Percentiles rank a stretch among this genome's conserved stretches.
Evolutionary conservation across 176 grass and related monocot species (phyloP).

Genomic region (Aechmea fasciata): DNA sequence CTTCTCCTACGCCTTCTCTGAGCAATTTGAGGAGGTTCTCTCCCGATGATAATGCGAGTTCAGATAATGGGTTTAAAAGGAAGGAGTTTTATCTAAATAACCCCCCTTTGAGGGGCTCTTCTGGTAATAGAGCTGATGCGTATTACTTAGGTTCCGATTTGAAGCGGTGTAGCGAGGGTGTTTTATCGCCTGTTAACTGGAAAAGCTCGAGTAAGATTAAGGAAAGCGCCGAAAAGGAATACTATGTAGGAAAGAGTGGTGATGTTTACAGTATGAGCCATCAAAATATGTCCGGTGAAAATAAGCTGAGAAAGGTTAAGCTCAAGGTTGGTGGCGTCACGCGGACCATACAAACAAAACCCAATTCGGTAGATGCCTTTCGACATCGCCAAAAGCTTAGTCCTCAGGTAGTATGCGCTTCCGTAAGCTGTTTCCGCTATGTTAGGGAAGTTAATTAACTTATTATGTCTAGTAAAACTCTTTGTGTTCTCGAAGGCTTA

Average conservation of each 20-base stretch:
- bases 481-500: background rate
- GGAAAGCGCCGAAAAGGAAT: conserved; percentile 25
- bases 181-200: conserved; percentile 18
- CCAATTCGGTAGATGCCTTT: conserved; percentile 27
- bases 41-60: conserved; percentile 31
- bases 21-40: conserved; percentile 26
- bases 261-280: conserved; percentile 6
- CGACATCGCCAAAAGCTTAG: conserved; percentile 27
- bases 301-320: conserved; percentile 52
- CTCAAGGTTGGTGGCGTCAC: conserved; percentile 59
- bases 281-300: conserved; percentile 9
- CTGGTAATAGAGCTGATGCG: conserved; percentile 10
- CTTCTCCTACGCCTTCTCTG: conserved; percentile 25
- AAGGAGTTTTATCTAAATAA: conserved; percentile 41
- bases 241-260: background rate
- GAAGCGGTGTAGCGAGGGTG: conserved; percentile 27
- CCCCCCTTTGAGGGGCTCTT: conserved; percentile 13
- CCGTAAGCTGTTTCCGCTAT: background rate
- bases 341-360: conserved; percentile 23
- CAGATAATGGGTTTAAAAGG: conserved; percentile 19
- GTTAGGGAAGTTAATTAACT: background rate
- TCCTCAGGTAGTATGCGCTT: conserved; percentile 16
- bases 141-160: conserved; percentile 3
- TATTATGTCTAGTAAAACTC: conserved; percentile 5
- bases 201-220: conserved; percentile 26